Conservation (phyloP, 75 land plant species). For the Cupressus sempervirens region DNA sequence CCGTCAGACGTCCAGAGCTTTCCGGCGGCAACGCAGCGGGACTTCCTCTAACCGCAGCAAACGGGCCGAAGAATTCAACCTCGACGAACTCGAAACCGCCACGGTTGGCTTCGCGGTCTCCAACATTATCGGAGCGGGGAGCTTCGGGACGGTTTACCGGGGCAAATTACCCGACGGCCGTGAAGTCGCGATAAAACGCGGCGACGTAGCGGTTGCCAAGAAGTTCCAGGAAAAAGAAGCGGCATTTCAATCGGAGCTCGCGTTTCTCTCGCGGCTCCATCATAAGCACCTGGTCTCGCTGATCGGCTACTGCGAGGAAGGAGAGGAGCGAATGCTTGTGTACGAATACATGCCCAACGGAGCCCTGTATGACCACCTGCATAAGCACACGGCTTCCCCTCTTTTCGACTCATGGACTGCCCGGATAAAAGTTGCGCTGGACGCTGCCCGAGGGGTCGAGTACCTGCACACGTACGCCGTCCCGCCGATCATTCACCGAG, state of each 20-base stretch:
- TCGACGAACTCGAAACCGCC: slow-evolving; percentile 51
- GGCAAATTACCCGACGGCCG: slow-evolving; percentile 70
- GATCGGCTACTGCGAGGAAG: slow-evolving; percentile 77
- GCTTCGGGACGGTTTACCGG: slow-evolving; percentile 80
- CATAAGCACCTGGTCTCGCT: slow-evolving; percentile 81
- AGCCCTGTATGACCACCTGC: slow-evolving; percentile 71
- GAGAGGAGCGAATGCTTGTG: slow-evolving; percentile 69
- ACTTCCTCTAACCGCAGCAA: slow-evolving; percentile 45
- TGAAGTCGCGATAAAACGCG: slow-evolving; percentile 84
- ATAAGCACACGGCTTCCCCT: slow-evolving; percentile 13
- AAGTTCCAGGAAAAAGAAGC: slow-evolving; percentile 75
- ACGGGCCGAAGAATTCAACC: slow-evolving; percentile 62
- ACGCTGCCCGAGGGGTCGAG: slow-evolving; percentile 76
- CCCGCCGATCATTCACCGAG: slow-evolving; percentile 77
- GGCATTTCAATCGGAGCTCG: slow-evolving; percentile 73
- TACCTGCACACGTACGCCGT: slow-evolving; percentile 80
- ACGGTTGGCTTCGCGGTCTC: slow-evolving; percentile 49
- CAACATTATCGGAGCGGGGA: slow-evolving; percentile 70
- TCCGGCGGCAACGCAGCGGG: slow-evolving; percentile 71
- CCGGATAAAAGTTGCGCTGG: slow-evolving; percentile 60
- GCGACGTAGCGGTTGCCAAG: slow-evolving; percentile 38
- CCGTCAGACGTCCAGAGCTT: slow-evolving; percentile 41
- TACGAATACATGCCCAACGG: slow-evolving; percentile 92
- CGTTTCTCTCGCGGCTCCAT: slow-evolving; percentile 74
- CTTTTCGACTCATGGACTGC: slow-evolving; percentile 61